Evolutionary conservation across 2,329 filamentous ascomycete species (phyloP), one percentile per base, ranked within the genome.

Genomic region (Paracoccidioides brasiliensis): DNA sequence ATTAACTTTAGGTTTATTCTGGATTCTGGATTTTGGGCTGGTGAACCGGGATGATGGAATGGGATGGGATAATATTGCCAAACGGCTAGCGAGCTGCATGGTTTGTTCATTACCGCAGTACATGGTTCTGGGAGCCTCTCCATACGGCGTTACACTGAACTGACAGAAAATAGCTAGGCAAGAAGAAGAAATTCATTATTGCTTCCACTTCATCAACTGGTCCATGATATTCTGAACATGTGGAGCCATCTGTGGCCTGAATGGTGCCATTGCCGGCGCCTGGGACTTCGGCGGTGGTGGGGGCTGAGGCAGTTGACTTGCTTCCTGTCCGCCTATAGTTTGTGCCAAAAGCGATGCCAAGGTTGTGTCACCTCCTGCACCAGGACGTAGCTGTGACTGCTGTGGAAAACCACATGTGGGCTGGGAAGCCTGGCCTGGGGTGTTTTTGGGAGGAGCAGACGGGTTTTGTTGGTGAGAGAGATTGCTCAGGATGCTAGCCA

Each of bases 221-320:
- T 74, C 71, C 67, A 76, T 72, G 51, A 77, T 70, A 56, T 74
- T 74, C 60, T 76, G 74, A 40, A 76, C 69, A 60, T 76, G 73
- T 48, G 69, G 63, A 46, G 62, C 56, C 5, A 57, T 40, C 53
- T 62, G 64, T 35, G 58, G 59, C 14, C 22, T 2, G 22, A 22
- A 22, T 22, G 22, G 22, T 22, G 22, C 22, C 22, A 22, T 22
- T 22, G 22, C 22, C 22, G 22, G 22, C 22, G 22, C 22, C 22
- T 22, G 22, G 1, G 57, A 3, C 10, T 28, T 46, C 30, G 35
- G 38, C n/a, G 48, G 28, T 5, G 38, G 54, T 12, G 41, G 48
- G 6, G 15, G 22, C 22, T 22, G n/a, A 15, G 49, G 28, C 15
- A 49, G 28, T 45, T 53, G 54, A 14, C 46, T 9, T 22, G 8